These are phyloP conservation scores for Acacia pycnantha DNA, from an alignment of 331 rosid genomes.

Conservation along the genomic window DNA sequence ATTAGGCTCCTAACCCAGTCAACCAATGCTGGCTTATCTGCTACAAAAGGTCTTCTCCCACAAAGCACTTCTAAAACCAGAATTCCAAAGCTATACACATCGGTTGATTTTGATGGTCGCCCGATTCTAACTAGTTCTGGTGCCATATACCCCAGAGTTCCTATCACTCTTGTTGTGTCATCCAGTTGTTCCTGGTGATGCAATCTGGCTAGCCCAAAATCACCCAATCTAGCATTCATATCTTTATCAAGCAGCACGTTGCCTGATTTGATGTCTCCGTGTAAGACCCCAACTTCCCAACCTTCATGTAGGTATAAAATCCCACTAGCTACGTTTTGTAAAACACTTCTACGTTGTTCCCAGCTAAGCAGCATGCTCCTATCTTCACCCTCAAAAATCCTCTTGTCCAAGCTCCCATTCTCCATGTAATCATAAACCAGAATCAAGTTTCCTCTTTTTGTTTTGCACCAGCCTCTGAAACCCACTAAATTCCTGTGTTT, in stretches of 20 bases:
- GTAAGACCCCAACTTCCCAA: slow-evolving; percentile 76
- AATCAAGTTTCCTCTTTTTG: slow-evolving; percentile 58
- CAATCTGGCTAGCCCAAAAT: slow-evolving; percentile 77
- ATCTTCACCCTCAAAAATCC: slow-evolving; percentile 55
- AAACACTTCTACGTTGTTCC: slow-evolving; percentile 53
- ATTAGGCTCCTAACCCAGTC: slow-evolving; percentile 31
- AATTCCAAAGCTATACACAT: slow-evolving; percentile 71
- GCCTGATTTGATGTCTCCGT: slow-evolving; percentile 73
- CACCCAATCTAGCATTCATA: slow-evolving; percentile 72
- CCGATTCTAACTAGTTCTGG: slow-evolving; percentile 58
- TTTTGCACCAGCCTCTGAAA: slow-evolving; percentile 77
- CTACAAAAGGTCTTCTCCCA: slow-evolving; percentile 46
- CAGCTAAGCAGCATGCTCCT: slow-evolving; percentile 40
- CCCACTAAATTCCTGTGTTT: slow-evolving; percentile 73
- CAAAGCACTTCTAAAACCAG: slow-evolving; percentile 49
- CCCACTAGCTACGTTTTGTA: slow-evolving; percentile 67
- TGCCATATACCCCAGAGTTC: slow-evolving; percentile 76
- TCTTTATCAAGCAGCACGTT: slow-evolving; percentile 75
- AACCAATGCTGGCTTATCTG: slow-evolving; percentile 44
- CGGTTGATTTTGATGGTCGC: slow-evolving; percentile 50
- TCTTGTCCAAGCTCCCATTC: slow-evolving; percentile 68
- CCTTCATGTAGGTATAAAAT: slow-evolving; percentile 74
- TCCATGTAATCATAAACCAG: slow-evolving; percentile 77
- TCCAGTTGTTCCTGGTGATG: slow-evolving; percentile 47
- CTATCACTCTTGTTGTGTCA: slow-evolving; percentile 61